Evolutionary conservation across 257 asterid genomes (phyloP).

Genomic region (Hygrophila difformis): DNA sequence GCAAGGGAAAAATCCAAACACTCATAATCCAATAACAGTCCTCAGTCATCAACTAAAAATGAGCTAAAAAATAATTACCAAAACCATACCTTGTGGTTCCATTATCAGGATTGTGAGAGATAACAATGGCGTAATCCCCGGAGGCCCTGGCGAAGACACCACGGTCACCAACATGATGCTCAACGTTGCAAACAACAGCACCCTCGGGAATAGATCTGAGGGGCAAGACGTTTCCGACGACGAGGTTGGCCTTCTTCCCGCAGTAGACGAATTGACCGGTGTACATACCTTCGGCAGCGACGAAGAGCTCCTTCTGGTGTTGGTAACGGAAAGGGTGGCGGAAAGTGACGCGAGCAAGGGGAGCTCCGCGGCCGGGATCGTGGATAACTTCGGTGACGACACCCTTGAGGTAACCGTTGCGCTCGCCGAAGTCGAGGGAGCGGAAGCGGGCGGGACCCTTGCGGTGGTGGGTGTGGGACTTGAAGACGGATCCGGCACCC

Average conservation of each 20-base stretch:
- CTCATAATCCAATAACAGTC: no score
- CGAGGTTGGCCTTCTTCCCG: slow-evolving; percentile 22
- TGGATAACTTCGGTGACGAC: slow-evolving; percentile 22
- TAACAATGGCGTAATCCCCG: slow-evolving; percentile 28
- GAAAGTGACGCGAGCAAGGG: no score
- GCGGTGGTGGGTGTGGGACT: slow-evolving; percentile 25
- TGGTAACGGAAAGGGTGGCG: no score
- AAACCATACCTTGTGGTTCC: slow-evolving; percentile 22
- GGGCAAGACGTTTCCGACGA: slow-evolving; percentile 24
- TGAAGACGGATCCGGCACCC: slow-evolving; percentile 27
- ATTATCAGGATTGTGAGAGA: slow-evolving; percentile 24
- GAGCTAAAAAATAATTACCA: no score
- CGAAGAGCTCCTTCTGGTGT: no score
- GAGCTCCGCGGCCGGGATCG: slow-evolving; percentile 26
- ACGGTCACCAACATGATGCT: slow-evolving; percentile 26
- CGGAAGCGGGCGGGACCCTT: slow-evolving; percentile 28
- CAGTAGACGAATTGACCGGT: slow-evolving; percentile 25
- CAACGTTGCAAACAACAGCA: slow-evolving; percentile 23
- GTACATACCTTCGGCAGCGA: no score
- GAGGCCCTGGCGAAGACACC: slow-evolving; percentile 23
- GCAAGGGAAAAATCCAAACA: no score
- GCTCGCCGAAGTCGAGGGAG: slow-evolving; percentile 24
- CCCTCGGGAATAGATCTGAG: slow-evolving; percentile 24
- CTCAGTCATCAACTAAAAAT: no score
- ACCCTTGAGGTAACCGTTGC: slow-evolving; percentile 23